Evolutionary conservation across 805 yeast species (phyloP), one percentile per base, ranked within the genome.

Genomic region (Metschnikowia matae): DNA sequence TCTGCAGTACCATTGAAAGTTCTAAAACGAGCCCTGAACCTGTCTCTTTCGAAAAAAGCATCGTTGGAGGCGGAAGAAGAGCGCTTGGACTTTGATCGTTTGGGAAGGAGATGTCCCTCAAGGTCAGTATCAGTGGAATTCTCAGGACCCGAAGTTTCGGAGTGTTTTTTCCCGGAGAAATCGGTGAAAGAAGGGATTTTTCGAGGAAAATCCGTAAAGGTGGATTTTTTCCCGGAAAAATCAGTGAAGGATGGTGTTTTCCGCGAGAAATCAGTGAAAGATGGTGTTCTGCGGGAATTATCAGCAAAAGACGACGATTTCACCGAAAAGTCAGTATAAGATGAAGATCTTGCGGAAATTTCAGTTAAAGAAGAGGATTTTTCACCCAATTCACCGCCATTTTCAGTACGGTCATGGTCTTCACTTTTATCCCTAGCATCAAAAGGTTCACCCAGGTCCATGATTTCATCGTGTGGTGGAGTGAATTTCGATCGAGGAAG

Each of bases 31-130:
- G 76, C 77, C 38, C 74, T 56, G 49, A 72, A 71, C 35, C 78
- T 55, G 52, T 71, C 78, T 31, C 77, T 57, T 53, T 73, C 78
- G 55, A 68, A 67, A 5, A 65, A 34, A 18, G 64, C 58, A 53
- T 73, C 78, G 52, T 72, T 72, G 13, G 75, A 71, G 14, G 73
- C 51, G 2, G 77, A 71, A 2, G 70, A 64, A 1, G 75, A 65
- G 21, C 78, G 55, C 52, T 73, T 73, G 42, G 61, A 47, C 34
- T 54, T 57, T 35, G 26, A 36, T 2, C 38, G 17, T 17, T 5
- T 33, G 6, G 31, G 45, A 33, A n/a, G 15, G 4, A n/a, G 6
- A 13, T 15, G 36, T 32, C 37, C 29, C 15, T 42, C 45, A 10
- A 20, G 29, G 10, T 42, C 45, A 6, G 45, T 42, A 15, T 42